Base-by-base conservation (phyloP, 345 rosid genomes). In the Arabis hirsuta region DNA sequence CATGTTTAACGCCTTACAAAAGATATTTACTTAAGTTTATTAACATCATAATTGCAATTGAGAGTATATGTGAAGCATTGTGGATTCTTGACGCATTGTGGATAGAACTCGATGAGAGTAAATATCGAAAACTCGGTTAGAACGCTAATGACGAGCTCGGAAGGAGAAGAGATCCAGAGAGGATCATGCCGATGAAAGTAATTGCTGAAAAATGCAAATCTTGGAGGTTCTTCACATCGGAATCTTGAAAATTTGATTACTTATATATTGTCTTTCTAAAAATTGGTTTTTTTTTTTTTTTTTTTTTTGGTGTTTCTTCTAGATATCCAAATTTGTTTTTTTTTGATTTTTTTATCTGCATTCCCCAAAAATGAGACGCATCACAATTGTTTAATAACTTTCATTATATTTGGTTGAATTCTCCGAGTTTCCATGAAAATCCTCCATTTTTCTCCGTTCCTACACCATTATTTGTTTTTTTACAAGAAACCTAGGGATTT, bases 51-150 rank as follows among this genome's bases (percentile, higher is more conserved):
- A 22, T 22, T 1, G 24, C 24, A 22, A 22, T 22, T 22, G 24
- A 22, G 24, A 22, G 24, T 22, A 22, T 22, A 22, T 22, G 24
- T 22, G 24, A 22, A 22, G 24, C 24, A 22, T 22, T 22, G 24
- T 22, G 80, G 76, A n/a, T 76, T 76, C 76, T 55, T 76, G 27
- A 76, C 80, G 6, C 80, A 76, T 51, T 69, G 80, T 64, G 80
- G 80, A 64, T 76, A 76, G 80, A 76, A 76, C 54, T 76, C 80
- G 7, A 62, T 72, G 13, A 77, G 77, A 39, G 1, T 13, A 0
- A 52, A 8, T 57, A 60, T 77, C 1, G 80, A 77, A 12, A 52
- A 45, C 0, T 62, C 76, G 1, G 62, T 77, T 22, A 77, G 77
- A 43, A 52, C 41, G 10, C 64, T 77, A 14, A 32, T 77, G 67